Evolutionary conservation across 106 monocot species (phyloP).

Genomic region (Chionographis japonica): DNA sequence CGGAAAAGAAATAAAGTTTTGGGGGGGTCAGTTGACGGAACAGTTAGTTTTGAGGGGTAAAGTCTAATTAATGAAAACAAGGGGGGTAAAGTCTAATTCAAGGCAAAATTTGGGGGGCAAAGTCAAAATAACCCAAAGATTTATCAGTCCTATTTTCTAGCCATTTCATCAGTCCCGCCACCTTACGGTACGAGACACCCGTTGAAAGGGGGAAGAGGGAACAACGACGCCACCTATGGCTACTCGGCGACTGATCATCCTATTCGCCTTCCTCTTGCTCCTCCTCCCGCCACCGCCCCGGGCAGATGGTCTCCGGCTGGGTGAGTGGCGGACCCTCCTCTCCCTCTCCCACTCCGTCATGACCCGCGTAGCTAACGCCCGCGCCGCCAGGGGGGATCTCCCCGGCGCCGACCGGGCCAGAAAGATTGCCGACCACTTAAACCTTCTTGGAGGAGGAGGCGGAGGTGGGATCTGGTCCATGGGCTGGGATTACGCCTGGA

Average conservation of each 20-base stretch:
- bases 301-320: slow-evolving; percentile 15
- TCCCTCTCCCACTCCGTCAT: slow-evolving; percentile 84
- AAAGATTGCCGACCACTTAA: slow-evolving; percentile 38
- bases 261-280: slow-evolving; percentile 37
- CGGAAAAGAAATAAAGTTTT: too few relatives aligned
- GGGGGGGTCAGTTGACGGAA: too few relatives aligned
- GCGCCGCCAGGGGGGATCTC: slow-evolving; percentile 50
- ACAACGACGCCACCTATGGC: not conserved
- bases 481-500: slow-evolving; percentile 71
- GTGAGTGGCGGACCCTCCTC: slow-evolving; percentile 40
- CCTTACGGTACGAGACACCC: too few relatives aligned
- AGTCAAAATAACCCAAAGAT: too few relatives aligned
- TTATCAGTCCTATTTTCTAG: too few relatives aligned
- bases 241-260: not conserved
- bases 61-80: too few relatives aligned
- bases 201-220: too few relatives aligned
- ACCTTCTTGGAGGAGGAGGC: slow-evolving; percentile 13
- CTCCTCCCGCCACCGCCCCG: slow-evolving; percentile 7
- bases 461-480: slow-evolving; percentile 42
- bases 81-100: too few relatives aligned
- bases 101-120: too few relatives aligned
- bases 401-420: slow-evolving; percentile 48
- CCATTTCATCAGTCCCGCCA: too few relatives aligned
- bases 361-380: slow-evolving; percentile 57
- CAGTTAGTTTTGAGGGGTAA: too few relatives aligned